phyloP scores from a whole-genome alignment of 257 asterid genomes.

The Haberlea rhodopensis region DNA sequence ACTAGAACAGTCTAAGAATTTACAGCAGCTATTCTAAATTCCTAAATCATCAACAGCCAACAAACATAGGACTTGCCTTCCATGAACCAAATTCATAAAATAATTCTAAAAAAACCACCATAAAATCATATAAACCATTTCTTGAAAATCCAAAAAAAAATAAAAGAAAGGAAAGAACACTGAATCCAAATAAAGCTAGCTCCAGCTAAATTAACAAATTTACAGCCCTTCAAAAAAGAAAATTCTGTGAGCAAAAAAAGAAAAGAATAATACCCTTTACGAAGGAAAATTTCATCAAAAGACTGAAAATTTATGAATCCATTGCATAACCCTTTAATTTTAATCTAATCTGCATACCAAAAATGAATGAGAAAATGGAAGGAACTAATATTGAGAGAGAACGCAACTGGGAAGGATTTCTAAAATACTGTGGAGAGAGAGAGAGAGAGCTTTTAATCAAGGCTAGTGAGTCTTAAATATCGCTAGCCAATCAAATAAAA shows the following conservation, averaged over 20 bases:
- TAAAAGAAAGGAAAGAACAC: neutral
- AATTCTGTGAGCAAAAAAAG: slow-evolving; percentile 9
- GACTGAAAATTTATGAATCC: slow-evolving; percentile 31
- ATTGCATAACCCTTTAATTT: slow-evolving; percentile 27
- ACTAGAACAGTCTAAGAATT: neutral
- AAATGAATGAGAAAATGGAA: slow-evolving; percentile 23
- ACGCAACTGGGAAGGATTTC: slow-evolving; percentile 24
- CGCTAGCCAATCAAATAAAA: neutral
- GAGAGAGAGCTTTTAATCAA: slow-evolving; percentile 11
- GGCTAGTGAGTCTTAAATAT: slow-evolving; percentile 30
- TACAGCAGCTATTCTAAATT: neutral
- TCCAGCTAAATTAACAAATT: neutral
- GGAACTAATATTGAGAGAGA: slow-evolving; percentile 17
- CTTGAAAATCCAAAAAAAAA: neutral
- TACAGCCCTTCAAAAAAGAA: slow-evolving; percentile 10
- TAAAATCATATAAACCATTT: neutral
- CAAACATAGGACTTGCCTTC: neutral
- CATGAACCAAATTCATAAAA: slow-evolving; percentile 27
- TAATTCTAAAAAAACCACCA: slow-evolving; percentile 7
- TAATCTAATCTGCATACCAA: slow-evolving; percentile 35
- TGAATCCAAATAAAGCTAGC: slow-evolving; percentile 5
- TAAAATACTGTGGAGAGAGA: slow-evolving; percentile 22
- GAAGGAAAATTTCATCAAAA: slow-evolving; percentile 28
- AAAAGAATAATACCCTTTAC: slow-evolving; percentile 35
- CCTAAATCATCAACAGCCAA: slow-evolving; percentile 20